Conservation (phyloP, 805 yeast genomes). For the Candida sanyiensis region DNA sequence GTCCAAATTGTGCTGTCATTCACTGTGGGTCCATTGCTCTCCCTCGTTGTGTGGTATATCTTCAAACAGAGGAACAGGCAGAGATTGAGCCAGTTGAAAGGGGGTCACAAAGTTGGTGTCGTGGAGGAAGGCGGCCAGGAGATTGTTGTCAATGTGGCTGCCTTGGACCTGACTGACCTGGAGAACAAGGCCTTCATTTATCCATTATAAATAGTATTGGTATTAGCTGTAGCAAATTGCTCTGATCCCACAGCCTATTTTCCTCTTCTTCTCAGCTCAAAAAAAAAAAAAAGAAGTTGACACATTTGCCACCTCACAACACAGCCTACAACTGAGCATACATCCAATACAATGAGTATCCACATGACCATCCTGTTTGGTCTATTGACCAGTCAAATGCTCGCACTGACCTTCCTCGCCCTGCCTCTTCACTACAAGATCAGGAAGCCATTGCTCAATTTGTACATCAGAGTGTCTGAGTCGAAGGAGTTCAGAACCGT, state of each 20-base stretch:
- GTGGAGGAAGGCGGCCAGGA: slow-evolving; percentile 28
- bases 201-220: slow-evolving; percentile 30
- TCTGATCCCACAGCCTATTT: too few species aligned
- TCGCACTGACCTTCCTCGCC: slow-evolving; percentile 39
- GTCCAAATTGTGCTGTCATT: slow-evolving; percentile 52
- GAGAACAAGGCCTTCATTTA: slow-evolving; percentile 47
- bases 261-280: neutral
- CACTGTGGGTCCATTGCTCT: slow-evolving; percentile 38
- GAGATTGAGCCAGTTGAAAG: slow-evolving; percentile 27
- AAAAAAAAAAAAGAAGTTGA: neutral
- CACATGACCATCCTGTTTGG: slow-evolving; percentile 35
- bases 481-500: slow-evolving; percentile 42
- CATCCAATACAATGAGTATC: slow-evolving; percentile 17
- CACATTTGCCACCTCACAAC: neutral
- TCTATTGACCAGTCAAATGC: slow-evolving; percentile 48
- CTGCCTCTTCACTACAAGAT: slow-evolving; percentile 49
- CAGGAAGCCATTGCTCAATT: slow-evolving; percentile 38
- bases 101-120: slow-evolving; percentile 25
- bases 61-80: slow-evolving; percentile 39
- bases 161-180: slow-evolving; percentile 45
- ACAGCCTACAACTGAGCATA: neutral
- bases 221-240: too few species aligned
- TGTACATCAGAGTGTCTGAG: slow-evolving; percentile 30
- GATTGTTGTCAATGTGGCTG: slow-evolving; percentile 35
- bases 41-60: slow-evolving; percentile 39